These are phyloP conservation scores for Diutina neorugosa DNA, from an alignment of 1,139 yeast genomes.

Conservation along the genomic window DNA sequence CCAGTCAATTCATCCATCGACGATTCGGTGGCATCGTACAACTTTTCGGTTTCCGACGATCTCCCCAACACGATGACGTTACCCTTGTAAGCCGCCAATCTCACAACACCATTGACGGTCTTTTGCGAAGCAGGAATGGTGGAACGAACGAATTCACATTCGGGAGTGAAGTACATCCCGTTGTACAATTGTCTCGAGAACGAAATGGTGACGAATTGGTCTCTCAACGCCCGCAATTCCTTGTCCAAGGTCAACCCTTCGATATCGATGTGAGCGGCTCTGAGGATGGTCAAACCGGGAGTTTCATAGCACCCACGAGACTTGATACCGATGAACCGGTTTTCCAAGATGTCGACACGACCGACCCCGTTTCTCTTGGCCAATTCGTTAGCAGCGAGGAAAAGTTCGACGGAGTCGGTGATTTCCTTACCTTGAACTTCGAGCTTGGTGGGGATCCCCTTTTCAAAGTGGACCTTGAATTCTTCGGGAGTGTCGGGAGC, in stretches of 20 bases:
- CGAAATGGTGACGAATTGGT: slow-evolving; percentile 85
- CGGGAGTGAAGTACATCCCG: slow-evolving; percentile 97
- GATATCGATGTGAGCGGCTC: slow-evolving; percentile 88
- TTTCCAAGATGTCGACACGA: slow-evolving; percentile 96
- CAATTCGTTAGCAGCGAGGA: slow-evolving; percentile 82
- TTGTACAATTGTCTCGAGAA: slow-evolving; percentile 88
- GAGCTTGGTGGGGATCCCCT: slow-evolving; percentile 83
- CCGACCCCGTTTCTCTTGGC: slow-evolving; percentile 99
- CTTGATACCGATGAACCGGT: slow-evolving; percentile 96
- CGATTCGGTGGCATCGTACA: slow-evolving; percentile 95
- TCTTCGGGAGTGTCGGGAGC: slow-evolving; percentile 93
- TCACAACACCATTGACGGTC: slow-evolving; percentile 92
- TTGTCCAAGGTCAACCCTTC: slow-evolving; percentile 96
- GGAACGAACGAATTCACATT: slow-evolving; percentile 88
- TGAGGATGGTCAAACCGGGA: slow-evolving; percentile 90
- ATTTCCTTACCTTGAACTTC: slow-evolving; percentile 46
- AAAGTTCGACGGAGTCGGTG: slow-evolving; percentile 83
- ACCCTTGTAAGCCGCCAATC: slow-evolving; percentile 92
- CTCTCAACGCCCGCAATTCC: slow-evolving; percentile 96
- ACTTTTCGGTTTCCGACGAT: slow-evolving; percentile 87
- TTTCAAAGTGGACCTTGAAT: slow-evolving; percentile 65
- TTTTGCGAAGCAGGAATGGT: slow-evolving; percentile 91
- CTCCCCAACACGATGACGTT: slow-evolving; percentile 76
- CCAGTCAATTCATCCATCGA: slow-evolving; percentile 99
- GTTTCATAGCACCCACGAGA: slow-evolving; percentile 99